Base-by-base conservation (phyloP, 129 eudicot genomes). In the Ambrosia artemisiifolia region DNA sequence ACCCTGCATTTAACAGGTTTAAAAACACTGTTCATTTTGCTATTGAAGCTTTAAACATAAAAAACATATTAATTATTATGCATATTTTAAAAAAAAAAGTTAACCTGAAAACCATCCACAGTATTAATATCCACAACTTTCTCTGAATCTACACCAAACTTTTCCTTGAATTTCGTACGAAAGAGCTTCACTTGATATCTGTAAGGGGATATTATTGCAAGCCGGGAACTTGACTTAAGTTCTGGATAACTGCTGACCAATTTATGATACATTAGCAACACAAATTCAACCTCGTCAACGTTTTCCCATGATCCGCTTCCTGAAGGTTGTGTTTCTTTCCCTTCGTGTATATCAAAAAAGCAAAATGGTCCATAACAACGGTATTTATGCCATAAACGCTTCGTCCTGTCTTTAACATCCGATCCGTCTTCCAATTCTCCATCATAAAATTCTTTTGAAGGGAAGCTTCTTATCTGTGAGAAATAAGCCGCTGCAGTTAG, bases 71-170 rank as follows among this genome's bases (percentile, higher is more conserved):
- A n/a, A n/a, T n/a, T n/a, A n/a, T 19, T 18, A 9, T 13, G 32
- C 32, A 17, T 9, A n/a, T 53, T 8, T 35, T 11, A 38, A 47
- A 35, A 34, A 24, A 13, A 55, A n/a, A 54, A 17, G 17, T 7
- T 46, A 76, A 87, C 98, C 98, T 90, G 99, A 69, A 94, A 94
- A 11, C 98, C 98, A 75, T 94, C 97, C 38, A 95, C 96, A 9
- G 99, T 95, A 79, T 95, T 95, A 13, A 95, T 95, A 57, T 95
- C 99, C 11, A 95, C 97, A 28, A 90, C 79, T 75, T 91, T 88
- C 70, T 90, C 87, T 1, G 97, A 81, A 24, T 90, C 89, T 69
- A 83, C 84, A 24, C 99, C 99, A 78, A 94, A 94, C 36, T 68
- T 82, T n/a, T 64, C 77, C 38, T 74, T 83, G 63, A 87, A 90